These are phyloP conservation scores for Urochloa ruziziensis DNA, from an alignment of 176 grass and related monocot species.

Conservation along the genomic window DNA sequence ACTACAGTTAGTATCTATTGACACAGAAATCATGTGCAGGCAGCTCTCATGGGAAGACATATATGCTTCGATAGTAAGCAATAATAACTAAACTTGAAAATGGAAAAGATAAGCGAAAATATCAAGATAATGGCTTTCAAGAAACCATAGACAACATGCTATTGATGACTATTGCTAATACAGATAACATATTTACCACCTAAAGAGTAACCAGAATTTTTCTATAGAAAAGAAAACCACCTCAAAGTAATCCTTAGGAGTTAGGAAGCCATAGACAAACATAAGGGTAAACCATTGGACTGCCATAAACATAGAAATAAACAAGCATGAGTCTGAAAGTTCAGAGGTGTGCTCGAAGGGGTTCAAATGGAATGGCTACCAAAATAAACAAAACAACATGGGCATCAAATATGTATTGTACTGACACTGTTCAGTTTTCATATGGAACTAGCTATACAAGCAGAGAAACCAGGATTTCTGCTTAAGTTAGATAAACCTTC, in stretches of 20 bases:
- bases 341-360: background rate
- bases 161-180: background rate
- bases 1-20: background rate
- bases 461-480: background rate
- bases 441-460: background rate
- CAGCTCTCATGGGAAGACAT: background rate
- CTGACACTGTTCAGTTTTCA: background rate
- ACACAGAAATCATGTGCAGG: constrained; percentile 3
- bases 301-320: background rate
- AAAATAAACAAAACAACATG: background rate
- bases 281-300: background rate
- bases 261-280: background rate
- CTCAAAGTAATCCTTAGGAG: background rate
- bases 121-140: background rate
- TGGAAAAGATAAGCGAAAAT: background rate
- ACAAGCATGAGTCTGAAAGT: background rate
- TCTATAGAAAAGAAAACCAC: background rate
- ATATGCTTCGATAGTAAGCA: background rate
- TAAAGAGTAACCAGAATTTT: background rate
- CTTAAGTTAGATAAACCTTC: background rate
- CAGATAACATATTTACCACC: background rate
- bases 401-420: background rate
- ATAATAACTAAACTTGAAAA: background rate
- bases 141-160: background rate
- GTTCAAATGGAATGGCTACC: background rate